Evolutionary conservation across 495 filamentous ascomycete species (phyloP).

Genomic region (Massariosphaeria phaeospora): DNA sequence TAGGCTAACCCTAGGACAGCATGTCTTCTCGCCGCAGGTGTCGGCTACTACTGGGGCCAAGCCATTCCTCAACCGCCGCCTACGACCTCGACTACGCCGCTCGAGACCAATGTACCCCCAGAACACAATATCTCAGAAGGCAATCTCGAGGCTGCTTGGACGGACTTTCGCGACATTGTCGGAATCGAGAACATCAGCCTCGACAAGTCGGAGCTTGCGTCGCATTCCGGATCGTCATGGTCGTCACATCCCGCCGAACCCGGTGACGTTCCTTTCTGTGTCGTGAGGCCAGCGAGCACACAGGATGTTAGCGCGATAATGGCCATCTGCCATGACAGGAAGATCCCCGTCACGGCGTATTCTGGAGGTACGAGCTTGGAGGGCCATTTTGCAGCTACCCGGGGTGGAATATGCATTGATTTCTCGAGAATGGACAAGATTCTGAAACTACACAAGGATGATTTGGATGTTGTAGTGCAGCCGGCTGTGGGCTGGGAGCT

Average conservation of each 20-base stretch:
- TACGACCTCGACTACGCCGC: conserved; percentile 59
- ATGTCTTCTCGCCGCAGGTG: conserved; percentile 55
- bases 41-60: conserved; percentile 69
- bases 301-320: conserved; percentile 60
- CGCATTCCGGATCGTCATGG: conserved; percentile 83
- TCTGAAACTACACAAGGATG: conserved; percentile 62
- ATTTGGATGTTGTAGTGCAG: conserved; percentile 77
- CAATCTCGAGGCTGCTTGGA: conserved; percentile 89
- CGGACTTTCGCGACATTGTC: conserved; percentile 79
- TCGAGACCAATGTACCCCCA: conserved; percentile 55
- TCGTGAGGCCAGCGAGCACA: conserved; percentile 39
- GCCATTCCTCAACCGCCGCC: conserved; percentile 45
- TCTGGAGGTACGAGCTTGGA: conserved; percentile 76
- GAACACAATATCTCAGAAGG: conserved; percentile 64
- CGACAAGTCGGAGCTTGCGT: conserved; percentile 55
- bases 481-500: conserved; percentile 75
- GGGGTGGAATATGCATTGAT: conserved; percentile 72
- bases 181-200: conserved; percentile 85
- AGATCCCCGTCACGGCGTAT: conserved; percentile 71
- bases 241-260: conserved; percentile 60
- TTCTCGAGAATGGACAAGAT: conserved; percentile 74
- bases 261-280: conserved; percentile 36
- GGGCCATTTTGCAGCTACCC: conserved; percentile 70
- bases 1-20: conserved; percentile 35
- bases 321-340: conserved; percentile 65